Conservation (phyloP, 345 rosid species). For the Rhizophora apiculata region DNA sequence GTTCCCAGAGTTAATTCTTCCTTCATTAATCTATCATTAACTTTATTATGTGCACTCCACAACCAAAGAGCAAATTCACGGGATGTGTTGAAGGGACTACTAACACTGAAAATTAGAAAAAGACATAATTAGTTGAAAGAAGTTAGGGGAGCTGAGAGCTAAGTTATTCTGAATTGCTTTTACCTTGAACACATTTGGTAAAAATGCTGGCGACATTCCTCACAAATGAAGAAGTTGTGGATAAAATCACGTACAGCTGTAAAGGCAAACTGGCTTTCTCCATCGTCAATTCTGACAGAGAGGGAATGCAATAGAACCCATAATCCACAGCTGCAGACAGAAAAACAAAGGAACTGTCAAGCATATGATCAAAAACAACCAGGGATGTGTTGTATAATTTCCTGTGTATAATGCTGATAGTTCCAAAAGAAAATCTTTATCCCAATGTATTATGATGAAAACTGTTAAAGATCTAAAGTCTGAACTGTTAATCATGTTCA, state of each 20-base stretch:
- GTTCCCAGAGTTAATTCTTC: constrained; percentile 76
- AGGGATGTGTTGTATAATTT: background rate
- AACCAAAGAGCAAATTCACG: constrained; percentile 85
- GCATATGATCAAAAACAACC: background rate
- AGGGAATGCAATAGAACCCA: constrained; percentile 97
- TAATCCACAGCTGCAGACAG: constrained; percentile 76
- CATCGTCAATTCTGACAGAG: constrained; percentile 79
- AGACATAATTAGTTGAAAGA: constrained; percentile 17
- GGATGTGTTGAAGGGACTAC: constrained; percentile 58
- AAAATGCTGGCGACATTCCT: constrained; percentile 95
- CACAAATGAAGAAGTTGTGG: constrained; percentile 83
- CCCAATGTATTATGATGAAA: background rate
- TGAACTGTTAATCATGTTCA: background rate
- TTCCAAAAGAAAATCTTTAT: background rate
- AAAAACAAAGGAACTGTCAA: constrained; percentile 5
- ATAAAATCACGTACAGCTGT: constrained; percentile 75
- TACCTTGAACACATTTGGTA: constrained; percentile 88
- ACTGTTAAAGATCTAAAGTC: constrained; percentile 1
- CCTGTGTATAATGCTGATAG: background rate
- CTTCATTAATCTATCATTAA: constrained; percentile 72
- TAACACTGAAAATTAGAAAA: constrained; percentile 48
- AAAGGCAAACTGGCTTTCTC: constrained; percentile 86
- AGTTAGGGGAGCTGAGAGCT: background rate
- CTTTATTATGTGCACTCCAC: constrained; percentile 89
- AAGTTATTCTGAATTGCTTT: constrained; percentile 11